Evolutionary conservation across 2,329 filamentous ascomycete genomes (phyloP).

Genomic region (Neospermospora avenae): DNA sequence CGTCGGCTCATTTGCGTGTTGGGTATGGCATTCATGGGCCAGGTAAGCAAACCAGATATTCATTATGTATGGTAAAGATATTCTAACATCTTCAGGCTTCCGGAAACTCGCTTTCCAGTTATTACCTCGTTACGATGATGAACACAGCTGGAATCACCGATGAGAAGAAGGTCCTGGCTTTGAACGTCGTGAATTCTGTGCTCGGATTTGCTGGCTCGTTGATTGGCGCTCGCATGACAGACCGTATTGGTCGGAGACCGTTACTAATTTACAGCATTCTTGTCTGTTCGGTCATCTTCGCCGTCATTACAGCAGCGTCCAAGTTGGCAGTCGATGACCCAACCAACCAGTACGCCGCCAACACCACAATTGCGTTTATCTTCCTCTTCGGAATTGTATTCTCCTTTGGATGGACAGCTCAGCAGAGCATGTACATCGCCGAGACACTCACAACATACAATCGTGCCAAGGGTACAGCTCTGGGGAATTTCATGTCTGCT

Average conservation of each 20-base stretch:
- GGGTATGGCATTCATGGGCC: conserved; percentile 48
- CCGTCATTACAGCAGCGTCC: conserved; percentile 34
- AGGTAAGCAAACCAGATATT: no score
- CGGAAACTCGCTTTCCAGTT: conserved; percentile 45
- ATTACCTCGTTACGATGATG: conserved; percentile 42
- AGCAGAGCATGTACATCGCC: conserved; percentile 47
- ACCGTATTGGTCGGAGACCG: conserved; percentile 42
- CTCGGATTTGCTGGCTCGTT: conserved; percentile 43
- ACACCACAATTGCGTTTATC: conserved; percentile 46
- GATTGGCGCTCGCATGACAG: conserved; percentile 44
- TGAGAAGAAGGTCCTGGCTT: conserved; percentile 33
- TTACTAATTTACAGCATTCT: no score
- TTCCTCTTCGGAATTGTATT: conserved; percentile 44
- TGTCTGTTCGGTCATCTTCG: conserved; percentile 26
- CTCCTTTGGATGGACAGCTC: conserved; percentile 43
- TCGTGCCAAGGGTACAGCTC: conserved; percentile 46
- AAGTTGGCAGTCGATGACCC: no score
- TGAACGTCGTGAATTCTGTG: conserved; percentile 36
- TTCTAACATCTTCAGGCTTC: no score
- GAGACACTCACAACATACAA: conserved; percentile 46
- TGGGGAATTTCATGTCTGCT: conserved; percentile 37
- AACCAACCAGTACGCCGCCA: conserved; percentile 38
- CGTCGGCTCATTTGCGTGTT: conserved; percentile 50
- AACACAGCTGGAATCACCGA: conserved; percentile 37
- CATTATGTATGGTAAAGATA: no score